Base-by-base conservation (phyloP, 306 rosid genomes). In the Cucumis hystrix region DNA sequence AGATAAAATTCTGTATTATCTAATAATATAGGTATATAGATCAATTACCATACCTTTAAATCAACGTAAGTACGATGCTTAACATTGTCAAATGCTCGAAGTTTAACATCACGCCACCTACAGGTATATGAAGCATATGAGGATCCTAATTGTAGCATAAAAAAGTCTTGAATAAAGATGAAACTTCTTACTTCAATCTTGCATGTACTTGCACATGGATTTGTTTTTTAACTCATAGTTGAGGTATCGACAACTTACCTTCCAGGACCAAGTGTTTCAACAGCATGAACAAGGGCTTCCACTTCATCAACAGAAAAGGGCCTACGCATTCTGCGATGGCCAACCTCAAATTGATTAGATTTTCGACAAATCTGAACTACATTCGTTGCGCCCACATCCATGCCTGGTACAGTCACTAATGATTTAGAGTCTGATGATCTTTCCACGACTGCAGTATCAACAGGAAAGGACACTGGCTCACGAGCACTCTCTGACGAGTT, bases 51-150 rank as follows among this genome's bases (percentile, higher is more conserved):
- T 83, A 89, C 97, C 98, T 93, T 93, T 85, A 93, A 85, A 83
- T 93, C 98, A 71, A 93, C 98, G 33, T 91, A 93, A 58, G 98
- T 93, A 75, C 98, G 84, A 82, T 93, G 96, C 86, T 87, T 88
- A 10, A 93, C 97, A 68, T 82, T 85, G 72, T 93, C 93, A 40
- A 93, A 93, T 40, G 96, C 93, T 43, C 83, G 82, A n/a, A 89
- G 81, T 82, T 93, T 93, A 81, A 93, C 93, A 77, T 93, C 98
- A 56, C 98, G 97, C 98, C 97, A 93, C 92, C 98, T 93, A 84
- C 65, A 83, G 77, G 78, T 55, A 18, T 45, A n/a, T 18, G 43
- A 56, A 78, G 35, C 10, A 71, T 69, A 65, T 63, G 30, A 74
- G 8, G 57, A 52, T 30, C 33, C 62, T 1, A 25, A 15, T 16